Percentiles rank a stretch among this genome's conserved stretches.
Evolutionary conservation across 108 stramenopile genomes (phyloP).

Genomic region (Seminavis robusta): DNA sequence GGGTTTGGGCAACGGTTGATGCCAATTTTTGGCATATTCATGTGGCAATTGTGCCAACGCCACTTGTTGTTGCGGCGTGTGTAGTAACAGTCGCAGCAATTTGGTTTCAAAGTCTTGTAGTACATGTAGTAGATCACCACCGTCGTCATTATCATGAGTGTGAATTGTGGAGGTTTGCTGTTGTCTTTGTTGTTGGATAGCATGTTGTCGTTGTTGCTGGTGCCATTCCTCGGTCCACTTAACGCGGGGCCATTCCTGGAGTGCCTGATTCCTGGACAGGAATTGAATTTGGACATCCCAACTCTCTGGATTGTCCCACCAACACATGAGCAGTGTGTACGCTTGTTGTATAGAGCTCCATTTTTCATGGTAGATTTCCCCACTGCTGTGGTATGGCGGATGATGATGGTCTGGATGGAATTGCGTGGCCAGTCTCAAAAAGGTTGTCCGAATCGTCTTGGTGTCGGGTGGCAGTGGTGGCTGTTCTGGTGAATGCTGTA

Average conservation of each 20-base stretch:
- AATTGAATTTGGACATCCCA: slow-evolving; percentile 14
- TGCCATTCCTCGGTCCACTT: slow-evolving; percentile 18
- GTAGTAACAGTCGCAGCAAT: slow-evolving; percentile 6
- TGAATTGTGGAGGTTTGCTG: background rate
- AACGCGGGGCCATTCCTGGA: slow-evolving; percentile 4
- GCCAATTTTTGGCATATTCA: slow-evolving; percentile 24
- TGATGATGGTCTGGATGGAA: slow-evolving; percentile 20
- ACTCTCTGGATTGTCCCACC: slow-evolving; percentile 18
- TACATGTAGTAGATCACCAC: too few species aligned
- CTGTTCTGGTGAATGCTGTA: background rate
- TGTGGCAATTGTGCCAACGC: slow-evolving; percentile 22
- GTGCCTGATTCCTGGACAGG: slow-evolving; percentile 2
- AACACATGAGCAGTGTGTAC: slow-evolving; percentile 8
- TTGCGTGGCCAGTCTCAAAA: background rate
- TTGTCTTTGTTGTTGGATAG: slow-evolving; percentile 4
- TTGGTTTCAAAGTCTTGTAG: slow-evolving; percentile 11
- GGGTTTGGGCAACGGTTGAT: background rate
- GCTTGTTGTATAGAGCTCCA: slow-evolving; percentile 22
- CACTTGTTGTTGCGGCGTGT: background rate
- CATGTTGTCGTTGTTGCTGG: background rate
- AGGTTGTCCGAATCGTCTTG: slow-evolving; percentile 5
- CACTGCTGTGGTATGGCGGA: background rate
- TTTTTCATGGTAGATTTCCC: background rate
- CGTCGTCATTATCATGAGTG: slow-evolving; percentile 1
- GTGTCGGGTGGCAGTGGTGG: background rate